phyloP scores from a whole-genome alignment of 371 early-diverging fungal genomes.

The Phascolomyces articulosus region DNA sequence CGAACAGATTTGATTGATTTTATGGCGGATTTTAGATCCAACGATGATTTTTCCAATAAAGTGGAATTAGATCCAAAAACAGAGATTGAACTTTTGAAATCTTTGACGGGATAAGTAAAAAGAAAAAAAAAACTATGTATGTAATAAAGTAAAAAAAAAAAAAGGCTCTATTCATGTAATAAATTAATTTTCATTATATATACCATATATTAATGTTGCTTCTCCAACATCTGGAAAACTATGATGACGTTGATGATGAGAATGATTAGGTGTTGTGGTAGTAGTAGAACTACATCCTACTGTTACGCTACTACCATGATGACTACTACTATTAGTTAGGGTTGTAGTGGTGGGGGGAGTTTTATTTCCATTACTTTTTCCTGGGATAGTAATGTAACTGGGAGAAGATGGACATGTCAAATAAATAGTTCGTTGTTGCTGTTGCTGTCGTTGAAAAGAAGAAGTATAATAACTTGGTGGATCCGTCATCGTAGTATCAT shows the following conservation, averaged over 20 bases:
- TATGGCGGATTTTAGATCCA: conserved; percentile 62
- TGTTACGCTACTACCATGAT: background rate
- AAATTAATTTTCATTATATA: conserved; percentile 12
- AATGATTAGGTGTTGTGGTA: too few species aligned
- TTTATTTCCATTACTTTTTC: background rate
- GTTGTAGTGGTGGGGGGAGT: background rate
- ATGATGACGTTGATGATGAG: conserved; percentile 2
- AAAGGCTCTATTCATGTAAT: background rate
- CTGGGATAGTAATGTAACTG: background rate
- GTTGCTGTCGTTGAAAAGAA: background rate
- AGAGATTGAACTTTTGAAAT: background rate
- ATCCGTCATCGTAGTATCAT: background rate
- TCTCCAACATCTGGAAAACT: conserved; percentile 12
- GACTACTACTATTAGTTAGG: background rate
- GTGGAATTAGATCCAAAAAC: background rate
- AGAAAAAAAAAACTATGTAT: too few species aligned
- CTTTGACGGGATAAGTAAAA: background rate
- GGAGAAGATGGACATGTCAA: conserved; percentile 4
- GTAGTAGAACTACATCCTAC: background rate
- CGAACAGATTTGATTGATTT: conserved; percentile 92
- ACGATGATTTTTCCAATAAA: conserved; percentile 14
- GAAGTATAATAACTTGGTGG: background rate
- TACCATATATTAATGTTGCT: conserved; percentile 7
- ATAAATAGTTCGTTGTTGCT: conserved; percentile 12
- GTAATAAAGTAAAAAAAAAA: background rate